Base-by-base conservation (phyloP, 139 green algal genomes). In the Zygnema cylindricum region DNA sequence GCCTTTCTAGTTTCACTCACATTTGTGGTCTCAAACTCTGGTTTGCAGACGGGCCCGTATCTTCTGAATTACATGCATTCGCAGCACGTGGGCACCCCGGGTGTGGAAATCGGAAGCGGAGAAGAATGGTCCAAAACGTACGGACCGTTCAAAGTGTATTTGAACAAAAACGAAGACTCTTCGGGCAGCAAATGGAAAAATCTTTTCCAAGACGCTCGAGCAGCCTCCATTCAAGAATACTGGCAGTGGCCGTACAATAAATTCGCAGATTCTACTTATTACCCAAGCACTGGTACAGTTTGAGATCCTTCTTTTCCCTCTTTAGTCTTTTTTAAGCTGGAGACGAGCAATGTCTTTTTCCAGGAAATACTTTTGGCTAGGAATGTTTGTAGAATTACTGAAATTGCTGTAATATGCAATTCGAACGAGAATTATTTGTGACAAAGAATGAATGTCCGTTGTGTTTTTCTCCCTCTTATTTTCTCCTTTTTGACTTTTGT, bases 51-150 rank as follows among this genome's bases (percentile, higher is more conserved):
- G 77, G 81, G 81, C 3, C 81, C 81, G 3, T 87, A 75, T 69
- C 35, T 87, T 21, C 81, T 87, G 32, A 86, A 86, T 69, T 87
- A 87, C 69, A 63, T 87, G 32, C 81, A 87, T 43, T 87, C 81
- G 63, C 32, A 36, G 63, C 81, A 87, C 71, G 11, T 54, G 3
- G 81, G 81, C 16, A 87, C 81, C 22, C 81, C 81, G 7, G 30
- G 32, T 42, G 54, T 87, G 3, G 36, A 38, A 63, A 41, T 87
- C 3, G 43, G 7, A n/a, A 33, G 2, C 32, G 30, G 23, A 2
- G n/a, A 84, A 69, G 3, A 2, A 2, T 87, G 81, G 81, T 43
- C 32, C 16, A 87, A 87, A 7, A 85, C 54, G 2, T 87, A 86
- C 38, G 81, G 81, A 63, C 81, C 81, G 16, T 87, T 87, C 71